These are phyloP conservation scores for Knufia petricola DNA, from an alignment of 2,329 filamentous ascomycete species.

Conservation along the genomic window DNA sequence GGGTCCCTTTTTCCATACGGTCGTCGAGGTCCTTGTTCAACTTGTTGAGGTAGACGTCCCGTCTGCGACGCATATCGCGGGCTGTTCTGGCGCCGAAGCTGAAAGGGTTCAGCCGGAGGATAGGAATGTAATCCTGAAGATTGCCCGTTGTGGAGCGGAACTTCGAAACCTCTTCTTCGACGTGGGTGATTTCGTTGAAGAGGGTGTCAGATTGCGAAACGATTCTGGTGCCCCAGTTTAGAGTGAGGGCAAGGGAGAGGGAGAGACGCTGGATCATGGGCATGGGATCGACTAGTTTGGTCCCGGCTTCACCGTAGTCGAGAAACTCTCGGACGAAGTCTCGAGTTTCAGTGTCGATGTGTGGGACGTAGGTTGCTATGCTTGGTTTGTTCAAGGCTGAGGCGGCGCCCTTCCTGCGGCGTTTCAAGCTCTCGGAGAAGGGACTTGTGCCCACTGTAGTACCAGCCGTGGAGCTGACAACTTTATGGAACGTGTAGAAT, in stretches of 20 bases:
- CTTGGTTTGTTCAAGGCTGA: slow-evolving; percentile 59
- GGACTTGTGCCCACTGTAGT: slow-evolving; percentile 61
- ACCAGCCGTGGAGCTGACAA: slow-evolving; percentile 43
- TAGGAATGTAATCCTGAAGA: slow-evolving; percentile 52
- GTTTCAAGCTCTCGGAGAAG: slow-evolving; percentile 55
- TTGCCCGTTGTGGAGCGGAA: slow-evolving; percentile 53
- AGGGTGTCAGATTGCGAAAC: slow-evolving; percentile 49
- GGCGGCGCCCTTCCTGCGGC: slow-evolving; percentile 53
- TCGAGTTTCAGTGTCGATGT: slow-evolving; percentile 53
- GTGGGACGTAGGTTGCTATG: slow-evolving; percentile 52
- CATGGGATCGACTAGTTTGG: slow-evolving; percentile 51
- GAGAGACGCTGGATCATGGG: slow-evolving; percentile 58
- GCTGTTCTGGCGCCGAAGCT: slow-evolving; percentile 50
- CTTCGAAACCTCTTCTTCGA: slow-evolving; percentile 51
- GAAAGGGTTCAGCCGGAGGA: slow-evolving; percentile 52
- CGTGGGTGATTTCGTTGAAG: slow-evolving; percentile 54
- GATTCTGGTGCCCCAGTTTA: slow-evolving; percentile 58
- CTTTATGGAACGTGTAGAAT: slow-evolving; percentile 53
- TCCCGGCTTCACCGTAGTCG: slow-evolving; percentile 47
- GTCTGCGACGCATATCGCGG: slow-evolving; percentile 48
- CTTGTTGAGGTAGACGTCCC: slow-evolving; percentile 50
- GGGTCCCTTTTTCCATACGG: slow-evolving; percentile 50
- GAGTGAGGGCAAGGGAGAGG: slow-evolving; percentile 52
- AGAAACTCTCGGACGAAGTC: slow-evolving; percentile 54
- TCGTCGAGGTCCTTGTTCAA: slow-evolving; percentile 52